A percentile compares a stretch with the other conserved stretches of the same genome.
phyloP scores from a whole-genome alignment of 371 early-diverging fungal species.

The Mortierella sp. region DNA sequence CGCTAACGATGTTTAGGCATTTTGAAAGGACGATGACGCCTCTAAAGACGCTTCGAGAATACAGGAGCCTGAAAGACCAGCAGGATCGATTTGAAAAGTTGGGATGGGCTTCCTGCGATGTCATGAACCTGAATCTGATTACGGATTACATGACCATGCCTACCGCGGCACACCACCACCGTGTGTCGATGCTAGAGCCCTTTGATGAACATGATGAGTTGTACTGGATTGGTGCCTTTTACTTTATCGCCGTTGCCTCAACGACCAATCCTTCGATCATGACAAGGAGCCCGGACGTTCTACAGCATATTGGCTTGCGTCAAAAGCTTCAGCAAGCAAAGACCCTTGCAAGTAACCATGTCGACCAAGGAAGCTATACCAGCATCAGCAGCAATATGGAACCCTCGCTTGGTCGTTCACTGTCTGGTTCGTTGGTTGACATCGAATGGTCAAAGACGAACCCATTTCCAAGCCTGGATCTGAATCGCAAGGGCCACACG shows the following conservation, averaged over 20 bases:
- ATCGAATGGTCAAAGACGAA: slow-evolving; percentile 23
- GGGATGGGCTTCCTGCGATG: slow-evolving; percentile 43
- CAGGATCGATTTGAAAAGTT: slow-evolving; percentile 26
- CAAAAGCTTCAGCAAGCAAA: slow-evolving; percentile 21
- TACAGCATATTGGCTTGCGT: slow-evolving; percentile 18
- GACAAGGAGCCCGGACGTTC: slow-evolving; percentile 31
- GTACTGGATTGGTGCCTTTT: slow-evolving; percentile 50
- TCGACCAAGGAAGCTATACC: slow-evolving; percentile 24
- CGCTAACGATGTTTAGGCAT: slow-evolving; percentile 44
- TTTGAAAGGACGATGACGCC: slow-evolving; percentile 53
- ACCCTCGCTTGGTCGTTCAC: neutral
- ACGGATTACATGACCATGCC: slow-evolving; percentile 32
- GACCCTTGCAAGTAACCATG: slow-evolving; percentile 1
- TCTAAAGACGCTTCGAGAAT: slow-evolving; percentile 36
- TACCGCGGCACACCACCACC: slow-evolving; percentile 24
- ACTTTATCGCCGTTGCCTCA: slow-evolving; percentile 44
- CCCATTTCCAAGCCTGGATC: slow-evolving; percentile 22
- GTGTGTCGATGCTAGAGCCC: slow-evolving; percentile 33
- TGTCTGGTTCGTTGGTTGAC: neutral
- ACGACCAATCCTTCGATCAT: slow-evolving; percentile 1
- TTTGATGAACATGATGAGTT: slow-evolving; percentile 53
- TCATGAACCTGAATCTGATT: slow-evolving; percentile 47
- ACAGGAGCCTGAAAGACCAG: slow-evolving; percentile 37
- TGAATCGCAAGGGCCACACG: slow-evolving; percentile 50
- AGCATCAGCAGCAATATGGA: neutral